These are phyloP conservation scores for Solanum commersonii DNA, from an alignment of 257 asterid genomes.

Conservation along the genomic window DNA sequence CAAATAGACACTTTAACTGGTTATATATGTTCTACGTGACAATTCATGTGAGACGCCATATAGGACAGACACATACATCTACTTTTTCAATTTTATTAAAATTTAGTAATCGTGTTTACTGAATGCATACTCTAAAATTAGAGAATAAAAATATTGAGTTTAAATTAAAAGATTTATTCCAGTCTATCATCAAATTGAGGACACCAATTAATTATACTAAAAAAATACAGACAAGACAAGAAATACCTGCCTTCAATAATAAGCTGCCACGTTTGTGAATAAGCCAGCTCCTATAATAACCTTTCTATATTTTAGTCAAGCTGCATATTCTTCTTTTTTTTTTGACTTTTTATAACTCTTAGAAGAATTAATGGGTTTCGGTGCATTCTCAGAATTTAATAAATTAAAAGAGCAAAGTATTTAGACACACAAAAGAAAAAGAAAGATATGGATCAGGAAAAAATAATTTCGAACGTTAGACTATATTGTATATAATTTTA, in stretches of 20 bases:
- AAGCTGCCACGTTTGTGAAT: not conserved
- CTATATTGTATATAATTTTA: not conserved
- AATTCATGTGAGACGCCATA: too few relatives aligned
- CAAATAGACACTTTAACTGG: too few relatives aligned
- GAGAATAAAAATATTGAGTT: too few relatives aligned
- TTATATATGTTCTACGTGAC: too few relatives aligned
- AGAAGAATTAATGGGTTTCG: not conserved
- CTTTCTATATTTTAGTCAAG: not conserved
- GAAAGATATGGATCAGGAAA: not conserved
- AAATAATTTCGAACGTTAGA: not conserved
- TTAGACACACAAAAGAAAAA: not conserved
- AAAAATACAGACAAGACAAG: not conserved
- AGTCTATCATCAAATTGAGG: not conserved
- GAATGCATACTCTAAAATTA: not conserved
- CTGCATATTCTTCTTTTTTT: not conserved
- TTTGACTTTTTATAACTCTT: not conserved
- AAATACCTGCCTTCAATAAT: not conserved
- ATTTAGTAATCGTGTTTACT: not conserved
- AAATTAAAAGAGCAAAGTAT: not conserved
- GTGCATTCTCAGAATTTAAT: not conserved
- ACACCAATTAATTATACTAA: not conserved
- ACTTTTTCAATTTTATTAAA: not conserved
- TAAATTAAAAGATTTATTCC: not conserved
- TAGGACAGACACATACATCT: not conserved
- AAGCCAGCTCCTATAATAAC: not conserved